These are phyloP conservation scores for Anthracocystis walkeri DNA, from an alignment of 1,284 basidiomycete genomes.

Conservation along the genomic window DNA sequence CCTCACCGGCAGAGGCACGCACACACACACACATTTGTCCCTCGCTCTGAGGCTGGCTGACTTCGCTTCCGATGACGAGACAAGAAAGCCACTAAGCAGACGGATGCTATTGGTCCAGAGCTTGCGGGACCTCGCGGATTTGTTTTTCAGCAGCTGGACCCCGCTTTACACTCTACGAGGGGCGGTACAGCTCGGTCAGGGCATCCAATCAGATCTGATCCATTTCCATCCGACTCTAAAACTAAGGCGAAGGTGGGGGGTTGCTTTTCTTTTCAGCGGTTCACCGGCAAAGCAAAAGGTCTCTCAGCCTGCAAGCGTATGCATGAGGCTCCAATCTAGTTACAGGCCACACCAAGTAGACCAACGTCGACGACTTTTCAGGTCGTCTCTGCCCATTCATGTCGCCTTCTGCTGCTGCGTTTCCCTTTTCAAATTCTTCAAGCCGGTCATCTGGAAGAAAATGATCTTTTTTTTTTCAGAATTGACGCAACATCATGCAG, in stretches of 20 bases:
- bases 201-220: constrained; percentile 46
- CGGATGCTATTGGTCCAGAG: constrained; percentile 24
- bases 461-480: background rate
- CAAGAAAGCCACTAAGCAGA: background rate
- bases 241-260: background rate
- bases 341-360: background rate
- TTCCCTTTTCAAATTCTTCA: constrained; percentile 5
- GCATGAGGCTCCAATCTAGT: constrained; percentile 3
- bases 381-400: background rate
- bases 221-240: constrained; percentile 39
- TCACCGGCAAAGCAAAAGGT: constrained; percentile 2
- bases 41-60: no score
- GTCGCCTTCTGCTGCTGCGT: background rate
- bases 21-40: no score
- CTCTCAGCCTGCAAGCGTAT: background rate
- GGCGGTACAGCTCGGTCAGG: constrained; percentile 3
- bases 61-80: no score
- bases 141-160: constrained; percentile 3
- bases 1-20: no score
- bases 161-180: constrained; percentile 3
- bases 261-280: background rate
- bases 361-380: constrained; percentile 26
- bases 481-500: constrained; percentile 27
- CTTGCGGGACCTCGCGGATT: constrained; percentile 24
- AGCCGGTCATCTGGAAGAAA: background rate